These are phyloP conservation scores for Xylariaceae sp. DNA, from an alignment of 2,329 filamentous ascomycete genomes.

Conservation along the genomic window DNA sequence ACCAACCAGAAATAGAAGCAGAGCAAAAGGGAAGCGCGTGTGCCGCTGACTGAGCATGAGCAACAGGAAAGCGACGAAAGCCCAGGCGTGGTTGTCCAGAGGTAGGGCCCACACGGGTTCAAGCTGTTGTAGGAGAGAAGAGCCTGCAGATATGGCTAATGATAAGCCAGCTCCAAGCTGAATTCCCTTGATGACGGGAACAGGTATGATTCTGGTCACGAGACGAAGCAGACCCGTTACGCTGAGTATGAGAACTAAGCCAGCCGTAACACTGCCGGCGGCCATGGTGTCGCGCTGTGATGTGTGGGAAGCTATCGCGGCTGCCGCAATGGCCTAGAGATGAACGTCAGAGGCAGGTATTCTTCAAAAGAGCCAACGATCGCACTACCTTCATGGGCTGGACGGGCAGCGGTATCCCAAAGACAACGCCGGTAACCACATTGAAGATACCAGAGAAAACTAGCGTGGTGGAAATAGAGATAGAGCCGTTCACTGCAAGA, in stretches of 20 bases:
- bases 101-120: constrained; percentile 55
- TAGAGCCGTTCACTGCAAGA: constrained; percentile 69
- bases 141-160: constrained; percentile 71
- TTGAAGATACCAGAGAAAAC: constrained; percentile 88
- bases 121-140: constrained; percentile 60
- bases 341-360: too few species aligned
- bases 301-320: constrained; percentile 69
- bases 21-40: constrained; percentile 69
- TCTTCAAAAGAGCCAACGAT: too few species aligned
- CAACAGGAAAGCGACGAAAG: constrained; percentile 64
- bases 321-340: constrained; percentile 71
- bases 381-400: constrained; percentile 77
- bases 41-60: constrained; percentile 63
- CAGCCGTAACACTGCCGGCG: constrained; percentile 74
- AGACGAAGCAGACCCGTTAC: constrained; percentile 71
- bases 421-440: constrained; percentile 71
- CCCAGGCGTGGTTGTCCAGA: constrained; percentile 76
- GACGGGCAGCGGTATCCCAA: constrained; percentile 85
- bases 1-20: constrained; percentile 65
- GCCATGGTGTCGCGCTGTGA: constrained; percentile 68
- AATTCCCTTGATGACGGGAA: constrained; percentile 89
- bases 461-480: constrained; percentile 77
- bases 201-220: constrained; percentile 69
- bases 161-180: constrained; percentile 88
- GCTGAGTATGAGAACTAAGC: constrained; percentile 69